Base-by-base conservation (phyloP, 2,329 filamentous ascomycete species). In the Apiospora aurea region DNA sequence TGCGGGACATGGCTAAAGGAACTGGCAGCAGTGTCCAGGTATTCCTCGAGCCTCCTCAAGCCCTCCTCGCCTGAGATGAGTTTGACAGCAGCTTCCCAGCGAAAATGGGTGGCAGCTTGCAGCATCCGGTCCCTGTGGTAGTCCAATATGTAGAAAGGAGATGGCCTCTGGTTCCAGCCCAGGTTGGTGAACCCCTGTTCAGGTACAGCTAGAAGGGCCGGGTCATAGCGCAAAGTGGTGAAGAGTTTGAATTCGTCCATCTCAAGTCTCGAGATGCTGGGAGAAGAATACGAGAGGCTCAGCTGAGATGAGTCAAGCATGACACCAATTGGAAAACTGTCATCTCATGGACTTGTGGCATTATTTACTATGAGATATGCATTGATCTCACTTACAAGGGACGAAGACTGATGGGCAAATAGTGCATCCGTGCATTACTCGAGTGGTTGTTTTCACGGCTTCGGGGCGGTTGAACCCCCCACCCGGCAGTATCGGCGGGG, bases 71-170 rank as follows among this genome's bases (percentile, higher is more conserved):
- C 89, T 0, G 82, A 78, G 8, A 92, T 81, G 4, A 76, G 74
- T 0, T 83, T 77, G 13, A 87, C 75, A 0, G 86, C 89, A 4
- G 78, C 73, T 1, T 81, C 76, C 89, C 89, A 92, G 7, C 81
- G 78, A 84, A 89, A 92, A 75, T 91, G 79, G 6, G 77, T 80
- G 6, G 90, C 89, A 18, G 89, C 90, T 71, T 84, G 87, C n/a
- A 94, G 85, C 79, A 97, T 88, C 70, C 95, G 92, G 79, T 95
- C 92, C 66, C 90, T 89, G 80, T 97, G 95, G 76, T 92, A 91
- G 72, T 90, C 86, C 21, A 96, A 87, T 87, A 97, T 94, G 81
- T 97, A 97, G 76, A 94, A 91, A 0, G 91, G 88, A 11, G 90
- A 93, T 8, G 83, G 78, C 38, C 84, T 75, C 76, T 83, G 85